Evolutionary conservation across 2,329 filamentous ascomycete species (phyloP).

Genomic region (Rutstroemia sp.): DNA sequence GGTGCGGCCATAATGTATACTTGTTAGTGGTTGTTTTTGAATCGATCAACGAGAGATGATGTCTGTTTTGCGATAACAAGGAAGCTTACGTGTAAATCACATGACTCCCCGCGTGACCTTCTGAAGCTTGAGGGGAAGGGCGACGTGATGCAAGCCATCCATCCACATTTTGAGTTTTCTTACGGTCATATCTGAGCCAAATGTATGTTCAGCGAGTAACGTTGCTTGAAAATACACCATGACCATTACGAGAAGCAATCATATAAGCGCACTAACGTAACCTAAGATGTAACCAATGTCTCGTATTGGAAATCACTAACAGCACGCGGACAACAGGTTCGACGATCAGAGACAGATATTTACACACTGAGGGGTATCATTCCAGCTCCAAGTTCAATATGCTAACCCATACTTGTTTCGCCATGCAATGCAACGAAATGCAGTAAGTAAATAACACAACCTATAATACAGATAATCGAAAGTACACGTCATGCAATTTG

Average conservation of each 20-base stretch:
- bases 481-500: no score
- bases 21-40: no score
- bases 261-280: no score
- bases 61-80: neutral
- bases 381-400: neutral
- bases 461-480: neutral
- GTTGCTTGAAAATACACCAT: neutral
- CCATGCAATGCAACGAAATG: neutral
- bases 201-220: neutral
- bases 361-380: slow-evolving; percentile 9
- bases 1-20: no score
- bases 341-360: neutral
- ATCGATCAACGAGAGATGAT: neutral
- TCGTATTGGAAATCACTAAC: no score
- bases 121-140: neutral
- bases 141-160: neutral
- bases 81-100: slow-evolving; percentile 1
- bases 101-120: neutral
- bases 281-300: no score
- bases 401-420: neutral
- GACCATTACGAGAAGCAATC: neutral
- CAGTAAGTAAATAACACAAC: neutral
- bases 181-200: neutral
- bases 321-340: no score
- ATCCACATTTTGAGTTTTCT: neutral